Evolutionary conservation across 805 yeast genomes (phyloP), one percentile per base, ranked within the genome.

Genomic region (Tetrapisispora pingtungensis): DNA sequence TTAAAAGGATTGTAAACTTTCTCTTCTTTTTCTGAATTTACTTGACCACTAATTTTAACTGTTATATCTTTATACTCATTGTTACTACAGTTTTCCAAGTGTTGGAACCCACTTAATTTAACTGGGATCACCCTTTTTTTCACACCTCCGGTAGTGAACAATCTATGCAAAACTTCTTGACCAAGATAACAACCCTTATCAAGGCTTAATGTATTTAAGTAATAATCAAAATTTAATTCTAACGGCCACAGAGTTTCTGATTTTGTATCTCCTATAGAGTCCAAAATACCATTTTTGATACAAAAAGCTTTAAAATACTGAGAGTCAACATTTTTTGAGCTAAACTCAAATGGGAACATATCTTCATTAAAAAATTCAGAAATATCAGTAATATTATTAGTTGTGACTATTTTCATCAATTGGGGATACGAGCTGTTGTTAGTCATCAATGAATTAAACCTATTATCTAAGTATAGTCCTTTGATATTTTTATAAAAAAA

Each of bases 161-260:
- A 82, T 54, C 98, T 74, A 15, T 89, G 87, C 0, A 97, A 89
- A 42, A 93, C 69, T 60, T 93, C 99, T 64, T 93, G 98, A 1
- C 99, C 99, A 14, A 87, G 81, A 55, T 93, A 93, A 60, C 99
- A 93, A 1, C 99, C 99, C 62, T 93, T 93, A 50, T 87, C 81
- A 42, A 81, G 77, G 43, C 90, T 86, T 13, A 93, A 62, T n/a
- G 67, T 95, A 51, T 84, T 81, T 65, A 78, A 76, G 54, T 74
- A 78, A 38, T 51, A 56, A 62, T 93, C 98, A 51, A 89, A 66
- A 59, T 86, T 85, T 47, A 77, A 71, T 53, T 93, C 97, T 53
- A 93, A 73, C 1, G 99, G 98, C 3, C 93, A 65, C 51, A 78
- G 54, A 57, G 74, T 72, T 14, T 69, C 69, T 10, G 75, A 70